These are phyloP conservation scores for Nectriaceae sp. DNA, from an alignment of 2,329 filamentous ascomycete species.

Conservation along the genomic window DNA sequence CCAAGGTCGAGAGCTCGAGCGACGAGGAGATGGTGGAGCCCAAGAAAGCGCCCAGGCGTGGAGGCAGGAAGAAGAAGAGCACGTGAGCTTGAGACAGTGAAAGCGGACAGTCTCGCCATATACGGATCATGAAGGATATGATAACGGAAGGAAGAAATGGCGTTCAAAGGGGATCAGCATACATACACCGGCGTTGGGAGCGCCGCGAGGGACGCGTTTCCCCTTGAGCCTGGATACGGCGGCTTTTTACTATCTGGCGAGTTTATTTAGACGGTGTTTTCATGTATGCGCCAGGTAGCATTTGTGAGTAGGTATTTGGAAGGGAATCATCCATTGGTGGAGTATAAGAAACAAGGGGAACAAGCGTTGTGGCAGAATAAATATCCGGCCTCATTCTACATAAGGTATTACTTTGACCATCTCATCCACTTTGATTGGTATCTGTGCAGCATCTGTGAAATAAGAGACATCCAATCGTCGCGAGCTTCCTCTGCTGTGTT, in stretches of 20 bases:
- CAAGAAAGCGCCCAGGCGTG: conserved; percentile 49
- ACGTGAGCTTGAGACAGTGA: conserved; percentile 14
- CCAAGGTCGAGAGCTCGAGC: conserved; percentile 54
- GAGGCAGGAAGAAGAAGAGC: conserved; percentile 51
- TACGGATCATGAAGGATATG: conserved; percentile 29
- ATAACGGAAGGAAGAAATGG: conserved; percentile 22
- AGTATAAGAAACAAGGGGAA: too few relatives aligned
- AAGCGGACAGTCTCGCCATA: not conserved
- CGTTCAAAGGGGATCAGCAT: conserved; percentile 25
- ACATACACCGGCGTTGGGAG: conserved; percentile 27
- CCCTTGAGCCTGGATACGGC: conserved; percentile 3
- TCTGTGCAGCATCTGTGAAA: too few relatives aligned
- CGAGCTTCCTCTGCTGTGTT: too few relatives aligned
- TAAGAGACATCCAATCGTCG: too few relatives aligned
- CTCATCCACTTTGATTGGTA: too few relatives aligned
- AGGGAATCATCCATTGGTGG: too few relatives aligned
- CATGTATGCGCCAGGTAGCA: not conserved
- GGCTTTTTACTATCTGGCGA: not conserved
- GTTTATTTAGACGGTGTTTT: not conserved
- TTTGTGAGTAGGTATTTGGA: not conserved
- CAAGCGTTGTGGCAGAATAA: too few relatives aligned
- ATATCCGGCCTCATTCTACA: too few relatives aligned
- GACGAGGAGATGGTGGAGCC: conserved; percentile 51
- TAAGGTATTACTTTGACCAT: too few relatives aligned
- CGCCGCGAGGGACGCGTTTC: conserved; percentile 15